Evolutionary conservation across 345 rosid species (phyloP).

Genomic region (Gossypium turneri): DNA sequence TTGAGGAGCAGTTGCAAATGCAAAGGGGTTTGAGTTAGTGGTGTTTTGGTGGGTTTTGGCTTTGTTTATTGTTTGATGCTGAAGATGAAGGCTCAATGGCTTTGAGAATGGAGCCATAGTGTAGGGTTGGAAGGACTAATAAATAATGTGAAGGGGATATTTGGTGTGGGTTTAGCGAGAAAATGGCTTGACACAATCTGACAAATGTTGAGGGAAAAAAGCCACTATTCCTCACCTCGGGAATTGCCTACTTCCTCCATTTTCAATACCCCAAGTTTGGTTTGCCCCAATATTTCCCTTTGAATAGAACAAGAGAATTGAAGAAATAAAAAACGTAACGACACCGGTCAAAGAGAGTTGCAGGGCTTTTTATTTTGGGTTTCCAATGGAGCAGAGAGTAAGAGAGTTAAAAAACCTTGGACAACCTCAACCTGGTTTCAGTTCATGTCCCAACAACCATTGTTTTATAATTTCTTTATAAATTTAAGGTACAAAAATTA

Average conservation of each 20-base stretch:
- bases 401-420: neutral
- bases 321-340: neutral
- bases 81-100: neutral
- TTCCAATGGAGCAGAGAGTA: too few relatives aligned
- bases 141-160: neutral
- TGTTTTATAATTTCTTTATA: neutral
- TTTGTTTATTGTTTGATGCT: neutral
- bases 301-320: neutral
- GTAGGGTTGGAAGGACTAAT: neutral
- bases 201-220: conserved; percentile 3
- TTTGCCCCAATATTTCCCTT: neutral
- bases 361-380: too few relatives aligned
- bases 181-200: conserved; percentile 36
- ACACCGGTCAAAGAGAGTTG: neutral
- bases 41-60: too few relatives aligned
- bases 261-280: conserved; percentile 13
- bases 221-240: conserved; percentile 20
- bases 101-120: neutral
- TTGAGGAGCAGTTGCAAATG: neutral
- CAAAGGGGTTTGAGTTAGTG: too few relatives aligned
- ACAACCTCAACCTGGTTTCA: conserved; percentile 1
- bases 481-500: neutral
- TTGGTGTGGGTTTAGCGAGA: conserved; percentile 22
- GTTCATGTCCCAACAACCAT: neutral
- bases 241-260: conserved; percentile 24